These are phyloP conservation scores for Acanthamoeba pearcei DNA, from an alignment of 208 protist species.

Conservation along the genomic window DNA sequence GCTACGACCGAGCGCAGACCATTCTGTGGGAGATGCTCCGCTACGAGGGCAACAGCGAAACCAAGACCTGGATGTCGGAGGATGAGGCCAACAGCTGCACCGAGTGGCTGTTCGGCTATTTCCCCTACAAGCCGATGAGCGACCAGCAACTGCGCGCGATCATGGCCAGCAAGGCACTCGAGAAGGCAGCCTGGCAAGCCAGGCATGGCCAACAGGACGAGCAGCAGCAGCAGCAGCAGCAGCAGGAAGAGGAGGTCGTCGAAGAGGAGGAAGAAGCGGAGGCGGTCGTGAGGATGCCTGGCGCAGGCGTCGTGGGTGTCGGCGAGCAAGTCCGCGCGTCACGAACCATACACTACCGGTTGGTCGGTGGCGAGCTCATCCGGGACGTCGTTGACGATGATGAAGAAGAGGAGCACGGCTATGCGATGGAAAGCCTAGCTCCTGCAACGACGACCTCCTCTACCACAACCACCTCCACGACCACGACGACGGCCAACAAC, in stretches of 20 bases:
- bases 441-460: background rate
- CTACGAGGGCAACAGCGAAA: constrained; percentile 31
- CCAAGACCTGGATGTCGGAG: background rate
- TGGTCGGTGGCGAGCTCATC: background rate
- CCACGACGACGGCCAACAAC: background rate
- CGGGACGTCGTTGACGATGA: background rate
- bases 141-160: background rate
- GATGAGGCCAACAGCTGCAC: constrained; percentile 35
- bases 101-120: constrained; percentile 37
- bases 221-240: background rate
- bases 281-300: background rate
- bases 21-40: constrained; percentile 29
- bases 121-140: constrained; percentile 4
- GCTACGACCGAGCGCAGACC: constrained; percentile 28
- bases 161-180: background rate
- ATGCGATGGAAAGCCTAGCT: background rate
- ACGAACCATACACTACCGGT: background rate
- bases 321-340: background rate
- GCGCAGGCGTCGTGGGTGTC: background rate
- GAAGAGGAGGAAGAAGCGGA: background rate
- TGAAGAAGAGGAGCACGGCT: background rate
- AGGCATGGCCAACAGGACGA: background rate
- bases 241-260: background rate
- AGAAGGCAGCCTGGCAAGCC: background rate
- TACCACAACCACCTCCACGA: background rate